Evolutionary conservation across 169 alveolate species (phyloP).

Genomic region (Eimeria praecox): DNA sequence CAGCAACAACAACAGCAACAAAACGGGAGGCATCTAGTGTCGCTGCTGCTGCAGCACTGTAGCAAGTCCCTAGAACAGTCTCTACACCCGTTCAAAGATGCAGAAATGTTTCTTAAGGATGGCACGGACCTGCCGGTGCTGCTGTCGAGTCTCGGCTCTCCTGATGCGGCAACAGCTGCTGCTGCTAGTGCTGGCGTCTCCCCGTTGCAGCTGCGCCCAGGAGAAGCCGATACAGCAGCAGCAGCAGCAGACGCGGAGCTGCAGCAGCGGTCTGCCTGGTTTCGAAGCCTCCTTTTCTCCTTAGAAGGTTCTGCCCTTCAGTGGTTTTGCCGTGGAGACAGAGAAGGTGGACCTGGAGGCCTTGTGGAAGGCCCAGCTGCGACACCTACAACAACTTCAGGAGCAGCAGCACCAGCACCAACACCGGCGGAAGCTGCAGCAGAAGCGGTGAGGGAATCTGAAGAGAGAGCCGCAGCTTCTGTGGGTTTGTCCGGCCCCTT

Average conservation of each 20-base stretch:
- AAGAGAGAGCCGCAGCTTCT: conserved; percentile 59
- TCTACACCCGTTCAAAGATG: conserved; percentile 47
- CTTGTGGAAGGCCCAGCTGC: background rate
- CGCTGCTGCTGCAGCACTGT: conserved; percentile 66
- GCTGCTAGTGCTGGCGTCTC: background rate
- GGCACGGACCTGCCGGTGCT: conserved; percentile 27
- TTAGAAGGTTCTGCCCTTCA: background rate
- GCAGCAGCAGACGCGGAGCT: conserved; percentile 6
- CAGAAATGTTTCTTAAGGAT: conserved; percentile 6
- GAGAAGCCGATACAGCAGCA: background rate
- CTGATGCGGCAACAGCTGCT: background rate
- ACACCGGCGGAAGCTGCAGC: conserved; percentile 11
- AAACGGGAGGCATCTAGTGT: conserved; percentile 39
- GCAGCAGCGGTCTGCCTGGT: conserved; percentile 42
- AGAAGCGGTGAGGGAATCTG: conserved; percentile 45
- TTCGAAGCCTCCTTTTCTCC: conserved; percentile 17
- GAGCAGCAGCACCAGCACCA: conserved; percentile 25
- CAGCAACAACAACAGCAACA: conserved; percentile 43
- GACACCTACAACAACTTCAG: background rate
- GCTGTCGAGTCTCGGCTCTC: background rate
- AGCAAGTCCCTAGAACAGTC: background rate
- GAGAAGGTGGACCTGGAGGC: background rate
- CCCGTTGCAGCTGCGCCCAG: background rate
- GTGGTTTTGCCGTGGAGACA: conserved; percentile 6
- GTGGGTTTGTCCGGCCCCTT: conserved; percentile 11